These are phyloP conservation scores for Chlorella sp. DNA, from an alignment of 139 green algal genomes.

Conservation along the genomic window DNA sequence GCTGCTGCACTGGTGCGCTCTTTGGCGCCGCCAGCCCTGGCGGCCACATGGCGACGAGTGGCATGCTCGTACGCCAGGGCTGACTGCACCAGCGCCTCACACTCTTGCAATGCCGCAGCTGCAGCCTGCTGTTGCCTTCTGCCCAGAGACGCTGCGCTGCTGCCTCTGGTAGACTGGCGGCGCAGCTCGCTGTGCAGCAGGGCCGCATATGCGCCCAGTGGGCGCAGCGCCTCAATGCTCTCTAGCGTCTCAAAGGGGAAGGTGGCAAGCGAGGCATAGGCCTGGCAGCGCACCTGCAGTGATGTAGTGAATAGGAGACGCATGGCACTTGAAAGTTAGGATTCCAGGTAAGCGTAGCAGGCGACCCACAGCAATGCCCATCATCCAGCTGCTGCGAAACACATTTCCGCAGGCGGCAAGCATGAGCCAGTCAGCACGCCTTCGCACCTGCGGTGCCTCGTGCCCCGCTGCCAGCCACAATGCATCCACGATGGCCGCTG, in stretches of 20 bases:
- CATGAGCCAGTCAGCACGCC: too few species aligned
- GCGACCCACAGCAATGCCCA: too few species aligned
- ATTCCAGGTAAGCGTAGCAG: too few species aligned
- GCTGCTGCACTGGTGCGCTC: neutral
- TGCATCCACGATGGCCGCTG: constrained; percentile 15
- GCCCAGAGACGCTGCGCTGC: neutral
- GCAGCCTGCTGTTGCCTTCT: neutral
- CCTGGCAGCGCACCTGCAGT: constrained; percentile 49
- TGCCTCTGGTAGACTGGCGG: neutral
- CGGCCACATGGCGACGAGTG: neutral
- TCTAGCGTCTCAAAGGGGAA: constrained; percentile 53
- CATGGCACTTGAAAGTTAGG: too few species aligned
- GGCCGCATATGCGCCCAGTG: constrained; percentile 14
- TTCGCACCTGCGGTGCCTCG: neutral
- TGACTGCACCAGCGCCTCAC: constrained; percentile 16
- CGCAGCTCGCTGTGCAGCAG: constrained; percentile 41
- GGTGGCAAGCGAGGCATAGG: constrained; percentile 45
- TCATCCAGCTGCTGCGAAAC: too few species aligned
- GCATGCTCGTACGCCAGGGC: constrained; percentile 36
- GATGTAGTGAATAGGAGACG: too few species aligned
- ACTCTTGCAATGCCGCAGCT: constrained; percentile 2
- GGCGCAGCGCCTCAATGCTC: constrained; percentile 35
- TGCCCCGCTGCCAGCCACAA: constrained; percentile 19
- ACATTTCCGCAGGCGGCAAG: too few species aligned
- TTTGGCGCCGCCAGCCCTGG: neutral